A percentile compares a stretch with the other conserved stretches of the same genome.
Conservation (phyloP, 2,329 filamentous ascomycete genomes). For the Fusarium longipes region DNA sequence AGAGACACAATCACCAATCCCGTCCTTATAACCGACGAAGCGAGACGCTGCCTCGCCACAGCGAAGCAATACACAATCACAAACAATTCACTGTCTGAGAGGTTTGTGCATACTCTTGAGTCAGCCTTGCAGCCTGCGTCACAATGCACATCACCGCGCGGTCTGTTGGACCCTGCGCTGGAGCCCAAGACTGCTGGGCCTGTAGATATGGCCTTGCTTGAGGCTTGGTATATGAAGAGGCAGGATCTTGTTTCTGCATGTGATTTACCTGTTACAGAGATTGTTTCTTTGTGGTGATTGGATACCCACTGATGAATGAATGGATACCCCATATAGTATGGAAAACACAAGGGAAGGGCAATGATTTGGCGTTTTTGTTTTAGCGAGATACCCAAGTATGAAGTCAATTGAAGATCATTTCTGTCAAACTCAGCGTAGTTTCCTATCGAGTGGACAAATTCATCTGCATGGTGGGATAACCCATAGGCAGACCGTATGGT, state of each 20-base stretch:
- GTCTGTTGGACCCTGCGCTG: constrained; percentile 36
- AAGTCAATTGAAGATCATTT: constrained; percentile 5
- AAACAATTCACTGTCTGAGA: constrained; percentile 25
- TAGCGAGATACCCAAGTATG: constrained; percentile 35
- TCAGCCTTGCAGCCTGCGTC: constrained; percentile 31
- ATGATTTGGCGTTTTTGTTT: constrained; percentile 15
- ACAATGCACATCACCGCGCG: constrained; percentile 17
- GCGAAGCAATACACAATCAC: constrained; percentile 35
- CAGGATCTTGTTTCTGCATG: constrained; percentile 19
- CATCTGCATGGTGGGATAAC: no score
- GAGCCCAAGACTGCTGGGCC: constrained; percentile 26
- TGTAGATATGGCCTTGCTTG: constrained; percentile 36
- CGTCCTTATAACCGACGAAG: constrained; percentile 32
- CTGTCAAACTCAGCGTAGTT: no score
- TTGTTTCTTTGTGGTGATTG: constrained; percentile 40
- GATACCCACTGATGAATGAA: not conserved
- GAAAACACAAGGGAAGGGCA: not conserved
- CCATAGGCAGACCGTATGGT: not conserved
- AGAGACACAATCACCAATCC: constrained; percentile 35
- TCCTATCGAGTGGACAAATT: not conserved
- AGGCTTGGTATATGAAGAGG: constrained; percentile 39
- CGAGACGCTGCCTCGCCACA: constrained; percentile 38
- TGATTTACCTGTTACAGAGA: constrained; percentile 31
- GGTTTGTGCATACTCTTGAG: constrained; percentile 36
- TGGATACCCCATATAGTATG: not conserved